phyloP scores from a whole-genome alignment of 805 yeast genomes.

The Wickerhamiella vanderwaltii region DNA sequence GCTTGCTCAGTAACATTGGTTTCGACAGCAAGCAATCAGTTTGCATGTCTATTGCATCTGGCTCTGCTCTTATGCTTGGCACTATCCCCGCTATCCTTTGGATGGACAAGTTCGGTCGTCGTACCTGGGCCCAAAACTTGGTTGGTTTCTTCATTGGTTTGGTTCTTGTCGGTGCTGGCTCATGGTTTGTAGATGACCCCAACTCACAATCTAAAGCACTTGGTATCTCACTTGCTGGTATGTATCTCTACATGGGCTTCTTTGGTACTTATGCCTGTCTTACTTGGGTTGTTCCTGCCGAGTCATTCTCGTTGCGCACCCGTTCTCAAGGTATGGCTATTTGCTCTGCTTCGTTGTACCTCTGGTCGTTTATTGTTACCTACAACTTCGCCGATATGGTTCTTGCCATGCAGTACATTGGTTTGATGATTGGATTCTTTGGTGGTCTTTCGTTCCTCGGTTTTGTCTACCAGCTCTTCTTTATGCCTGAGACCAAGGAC shows the following conservation, averaged over 20 bases:
- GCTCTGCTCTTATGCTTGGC: constrained; percentile 49
- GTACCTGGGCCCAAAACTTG: constrained; percentile 50
- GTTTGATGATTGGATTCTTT: constrained; percentile 52
- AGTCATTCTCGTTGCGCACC: constrained; percentile 45
- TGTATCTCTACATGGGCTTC: constrained; percentile 51
- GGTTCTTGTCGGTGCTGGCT: constrained; percentile 45
- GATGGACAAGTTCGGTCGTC: constrained; percentile 31
- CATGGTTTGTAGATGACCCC: constrained; percentile 26
- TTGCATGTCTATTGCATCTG: constrained; percentile 58
- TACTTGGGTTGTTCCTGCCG: constrained; percentile 61
- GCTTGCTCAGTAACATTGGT: constrained; percentile 44
- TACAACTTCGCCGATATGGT: constrained; percentile 51
- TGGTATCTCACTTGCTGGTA: constrained; percentile 51
- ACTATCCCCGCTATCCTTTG: constrained; percentile 52
- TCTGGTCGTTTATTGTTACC: constrained; percentile 53
- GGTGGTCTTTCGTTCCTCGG: constrained; percentile 56
- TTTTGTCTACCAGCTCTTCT: constrained; percentile 30
- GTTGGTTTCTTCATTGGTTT: constrained; percentile 49
- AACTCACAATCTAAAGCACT: constrained; percentile 34
- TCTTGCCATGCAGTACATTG: constrained; percentile 45
- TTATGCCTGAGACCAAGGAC: constrained; percentile 63
- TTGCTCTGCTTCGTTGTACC: constrained; percentile 39
- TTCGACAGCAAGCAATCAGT: constrained; percentile 41
- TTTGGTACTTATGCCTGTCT: constrained; percentile 55
- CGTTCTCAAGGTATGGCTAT: constrained; percentile 57